phyloP scores from a whole-genome alignment of 768 basidiomycete genomes.

The Pleurotus platypus region DNA sequence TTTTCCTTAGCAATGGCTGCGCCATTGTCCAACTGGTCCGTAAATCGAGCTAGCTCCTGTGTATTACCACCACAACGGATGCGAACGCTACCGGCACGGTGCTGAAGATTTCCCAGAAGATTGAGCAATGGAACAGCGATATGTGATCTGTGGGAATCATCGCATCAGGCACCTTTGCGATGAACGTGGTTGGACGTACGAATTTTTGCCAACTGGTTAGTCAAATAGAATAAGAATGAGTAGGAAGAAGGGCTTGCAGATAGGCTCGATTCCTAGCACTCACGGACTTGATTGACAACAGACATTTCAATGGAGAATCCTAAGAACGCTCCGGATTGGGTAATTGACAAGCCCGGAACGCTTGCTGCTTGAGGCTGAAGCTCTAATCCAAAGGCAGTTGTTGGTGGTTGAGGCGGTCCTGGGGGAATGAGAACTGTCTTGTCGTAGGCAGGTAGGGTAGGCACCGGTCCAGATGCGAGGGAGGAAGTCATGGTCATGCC shows the following conservation, averaged over 20 bases:
- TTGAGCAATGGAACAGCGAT: conserved; percentile 16
- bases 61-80: conserved; percentile 59
- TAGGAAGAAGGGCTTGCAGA: neutral
- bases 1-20: conserved; percentile 38
- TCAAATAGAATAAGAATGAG: neutral
- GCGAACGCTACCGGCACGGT: conserved; percentile 45
- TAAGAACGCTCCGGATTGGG: conserved; percentile 20
- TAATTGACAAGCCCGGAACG: conserved; percentile 14
- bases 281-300: conserved; percentile 35
- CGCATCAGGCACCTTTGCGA: neutral
- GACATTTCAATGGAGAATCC: conserved; percentile 47
- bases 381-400: conserved; percentile 8
- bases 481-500: neutral
- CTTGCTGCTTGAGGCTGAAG: neutral
- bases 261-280: conserved; percentile 13
- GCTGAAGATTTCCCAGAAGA: conserved; percentile 32
- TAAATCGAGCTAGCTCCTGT: conserved; percentile 44
- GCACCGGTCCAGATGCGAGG: neutral
- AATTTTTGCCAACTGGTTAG: conserved; percentile 47
- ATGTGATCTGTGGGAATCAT: neutral
- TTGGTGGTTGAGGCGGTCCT: conserved; percentile 6
- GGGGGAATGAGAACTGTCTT: conserved; percentile 7
- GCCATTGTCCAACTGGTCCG: conserved; percentile 27
- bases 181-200: conserved; percentile 24
- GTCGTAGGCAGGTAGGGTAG: conserved; percentile 8